These are phyloP conservation scores for Nitzschia sp. DNA, from an alignment of 108 stramenopile genomes.

Conservation along the genomic window DNA sequence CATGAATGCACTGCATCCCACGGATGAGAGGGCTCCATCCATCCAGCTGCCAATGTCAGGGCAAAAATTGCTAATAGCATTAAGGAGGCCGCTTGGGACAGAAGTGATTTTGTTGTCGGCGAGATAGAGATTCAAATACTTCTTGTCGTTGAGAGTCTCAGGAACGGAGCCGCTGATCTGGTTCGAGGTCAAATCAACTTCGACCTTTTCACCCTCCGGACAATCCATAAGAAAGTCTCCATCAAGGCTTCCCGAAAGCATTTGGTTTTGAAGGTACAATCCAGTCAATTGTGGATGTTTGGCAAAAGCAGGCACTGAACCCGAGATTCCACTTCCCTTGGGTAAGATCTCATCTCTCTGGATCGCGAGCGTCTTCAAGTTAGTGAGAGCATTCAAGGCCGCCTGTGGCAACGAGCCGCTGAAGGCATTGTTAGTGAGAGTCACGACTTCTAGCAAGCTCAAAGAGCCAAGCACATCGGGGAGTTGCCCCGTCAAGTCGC, in stretches of 20 bases:
- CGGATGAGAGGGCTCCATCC: slow-evolving; percentile 52
- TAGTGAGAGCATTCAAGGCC: slow-evolving; percentile 25
- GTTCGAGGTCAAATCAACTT: slow-evolving; percentile 43
- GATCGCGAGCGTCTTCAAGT: slow-evolving; percentile 26
- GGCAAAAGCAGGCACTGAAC: slow-evolving; percentile 36
- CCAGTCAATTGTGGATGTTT: slow-evolving; percentile 23
- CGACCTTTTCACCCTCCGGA: slow-evolving; percentile 19
- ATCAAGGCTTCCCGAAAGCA: slow-evolving; percentile 38
- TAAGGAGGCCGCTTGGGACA: slow-evolving; percentile 31
- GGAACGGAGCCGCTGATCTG: slow-evolving; percentile 37
- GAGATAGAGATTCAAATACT: slow-evolving; percentile 33
- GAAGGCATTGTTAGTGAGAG: slow-evolving; percentile 16
- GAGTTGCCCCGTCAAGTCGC: slow-evolving; percentile 45
- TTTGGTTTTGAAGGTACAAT: slow-evolving; percentile 38
- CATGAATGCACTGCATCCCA: slow-evolving; percentile 75
- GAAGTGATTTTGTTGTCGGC: slow-evolving; percentile 42
- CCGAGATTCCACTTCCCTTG: slow-evolving; percentile 37
- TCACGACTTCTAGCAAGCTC: slow-evolving; percentile 23
- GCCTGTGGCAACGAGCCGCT: slow-evolving; percentile 11
- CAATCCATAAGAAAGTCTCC: slow-evolving; percentile 27
- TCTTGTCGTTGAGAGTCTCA: slow-evolving; percentile 18
- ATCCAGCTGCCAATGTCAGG: slow-evolving; percentile 40
- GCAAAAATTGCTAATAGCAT: slow-evolving; percentile 16
- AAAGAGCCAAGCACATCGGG: slow-evolving; percentile 25
- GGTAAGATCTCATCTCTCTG: slow-evolving; percentile 18